These are phyloP conservation scores for Fagopyrum esculentum DNA, from an alignment of 148 eudicot species.

Conservation along the genomic window DNA sequence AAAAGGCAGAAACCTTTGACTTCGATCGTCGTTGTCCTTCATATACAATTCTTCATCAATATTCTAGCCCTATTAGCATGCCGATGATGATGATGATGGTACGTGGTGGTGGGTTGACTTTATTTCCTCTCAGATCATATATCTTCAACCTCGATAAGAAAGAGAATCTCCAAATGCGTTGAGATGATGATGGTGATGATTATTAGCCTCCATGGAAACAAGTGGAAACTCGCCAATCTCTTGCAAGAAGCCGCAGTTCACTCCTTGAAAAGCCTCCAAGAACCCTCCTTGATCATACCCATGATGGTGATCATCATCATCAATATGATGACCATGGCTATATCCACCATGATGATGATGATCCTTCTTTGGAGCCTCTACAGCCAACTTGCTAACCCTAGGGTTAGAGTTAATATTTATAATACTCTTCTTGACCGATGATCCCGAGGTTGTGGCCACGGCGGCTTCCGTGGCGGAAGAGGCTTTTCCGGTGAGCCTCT, in stretches of 20 bases:
- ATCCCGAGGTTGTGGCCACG: neutral
- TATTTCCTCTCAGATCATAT: neutral
- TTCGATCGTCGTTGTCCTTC: neutral
- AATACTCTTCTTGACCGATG: neutral
- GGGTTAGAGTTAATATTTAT: neutral
- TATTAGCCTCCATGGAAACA: neutral
- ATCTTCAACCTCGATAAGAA: constrained; percentile 5
- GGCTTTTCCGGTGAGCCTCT: constrained; percentile 71
- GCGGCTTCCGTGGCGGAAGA: neutral
- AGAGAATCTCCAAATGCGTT: constrained; percentile 5
- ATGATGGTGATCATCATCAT: constrained; percentile 1
- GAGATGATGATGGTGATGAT: neutral
- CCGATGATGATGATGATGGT: neutral
- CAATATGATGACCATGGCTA: neutral
- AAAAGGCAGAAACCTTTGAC: constrained; percentile 4
- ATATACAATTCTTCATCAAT: neutral
- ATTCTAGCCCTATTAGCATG: neutral
- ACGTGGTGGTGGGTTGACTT: neutral
- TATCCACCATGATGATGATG: neutral
- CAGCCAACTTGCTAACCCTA: constrained; percentile 7
- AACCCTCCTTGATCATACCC: constrained; percentile 9
- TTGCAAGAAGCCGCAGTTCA: neutral
- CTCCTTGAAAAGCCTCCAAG: constrained; percentile 9
- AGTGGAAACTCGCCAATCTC: constrained; percentile 7
- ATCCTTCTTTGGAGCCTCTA: neutral